These are phyloP conservation scores for Ministeria vibrans DNA, from an alignment of 78 protist genomes.

Conservation along the genomic window DNA sequence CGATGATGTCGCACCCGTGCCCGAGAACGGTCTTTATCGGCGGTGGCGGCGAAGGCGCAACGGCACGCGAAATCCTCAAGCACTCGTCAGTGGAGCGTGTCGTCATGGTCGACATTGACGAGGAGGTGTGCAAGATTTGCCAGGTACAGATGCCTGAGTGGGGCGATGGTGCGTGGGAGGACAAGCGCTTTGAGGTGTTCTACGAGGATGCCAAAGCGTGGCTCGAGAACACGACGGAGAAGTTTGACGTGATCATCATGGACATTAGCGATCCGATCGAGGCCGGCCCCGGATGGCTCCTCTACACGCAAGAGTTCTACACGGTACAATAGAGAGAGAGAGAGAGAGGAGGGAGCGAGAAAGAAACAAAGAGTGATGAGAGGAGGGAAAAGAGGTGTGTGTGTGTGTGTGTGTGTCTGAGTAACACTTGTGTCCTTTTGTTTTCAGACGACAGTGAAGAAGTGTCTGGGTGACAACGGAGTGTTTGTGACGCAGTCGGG, in stretches of 20 bases:
- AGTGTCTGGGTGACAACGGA: conserved; percentile 42
- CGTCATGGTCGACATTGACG: conserved; percentile 67
- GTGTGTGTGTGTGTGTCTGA: too few relatives aligned
- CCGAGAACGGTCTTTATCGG: conserved; percentile 56
- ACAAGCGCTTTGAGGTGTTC: conserved; percentile 33
- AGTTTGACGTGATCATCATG: conserved; percentile 54
- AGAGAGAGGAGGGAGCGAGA: too few relatives aligned
- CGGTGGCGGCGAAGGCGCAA: conserved; percentile 62
- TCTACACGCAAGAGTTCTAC: conserved; percentile 48
- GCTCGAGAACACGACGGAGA: conserved; percentile 17
- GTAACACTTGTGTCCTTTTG: too few relatives aligned
- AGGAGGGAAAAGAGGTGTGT: too few relatives aligned
- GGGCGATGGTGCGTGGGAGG: conserved; percentile 31
- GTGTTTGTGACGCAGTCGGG: conserved; percentile 49
- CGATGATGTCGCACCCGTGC: conserved; percentile 41
- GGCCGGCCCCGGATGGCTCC: conserved; percentile 42
- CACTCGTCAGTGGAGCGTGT: conserved; percentile 31
- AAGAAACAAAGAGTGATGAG: too few relatives aligned
- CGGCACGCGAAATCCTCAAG: conserved; percentile 54
- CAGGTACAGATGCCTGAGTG: conserved; percentile 39
- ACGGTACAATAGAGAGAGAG: not conserved
- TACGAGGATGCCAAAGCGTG: conserved; percentile 44
- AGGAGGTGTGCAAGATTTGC: conserved; percentile 34
- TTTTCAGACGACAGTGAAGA: too few relatives aligned
- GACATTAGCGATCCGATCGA: conserved; percentile 57